These are phyloP conservation scores for Quercus bicolor DNA, from an alignment of 306 rosid species.

Conservation along the genomic window DNA sequence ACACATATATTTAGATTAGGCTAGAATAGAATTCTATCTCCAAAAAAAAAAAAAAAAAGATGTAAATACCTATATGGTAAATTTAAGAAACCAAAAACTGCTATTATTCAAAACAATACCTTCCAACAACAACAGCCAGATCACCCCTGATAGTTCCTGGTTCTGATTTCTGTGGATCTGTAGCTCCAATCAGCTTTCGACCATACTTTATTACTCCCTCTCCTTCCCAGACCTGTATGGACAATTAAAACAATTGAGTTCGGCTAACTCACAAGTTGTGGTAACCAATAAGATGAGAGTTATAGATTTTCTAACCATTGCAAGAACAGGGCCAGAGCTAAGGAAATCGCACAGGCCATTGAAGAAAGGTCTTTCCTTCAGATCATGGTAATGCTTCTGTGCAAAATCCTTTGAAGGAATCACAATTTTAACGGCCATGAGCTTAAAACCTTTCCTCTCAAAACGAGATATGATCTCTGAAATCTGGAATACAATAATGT, in stretches of 20 bases:
- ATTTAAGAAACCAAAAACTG: conserved; percentile 1
- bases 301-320: conserved; percentile 66
- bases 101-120: conserved; percentile 40
- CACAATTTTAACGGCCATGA: conserved; percentile 80
- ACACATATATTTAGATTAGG: too few species aligned
- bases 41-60: not conserved
- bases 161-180: conserved; percentile 95
- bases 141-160: conserved; percentile 98
- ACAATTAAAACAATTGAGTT: not conserved
- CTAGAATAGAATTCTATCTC: too few species aligned
- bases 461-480: conserved; percentile 90
- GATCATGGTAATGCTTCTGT: conserved; percentile 84
- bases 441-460: conserved; percentile 86
- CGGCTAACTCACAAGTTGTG: not conserved
- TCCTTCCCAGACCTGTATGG: conserved; percentile 91
- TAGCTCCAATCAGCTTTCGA: conserved; percentile 89
- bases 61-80: not conserved
- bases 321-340: conserved; percentile 95
- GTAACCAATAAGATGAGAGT: conserved; percentile 1
- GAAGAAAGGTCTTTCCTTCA: conserved; percentile 88
- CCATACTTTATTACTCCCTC: conserved; percentile 88
- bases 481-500: conserved; percentile 42
- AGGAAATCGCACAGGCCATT: conserved; percentile 82
- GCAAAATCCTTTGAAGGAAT: conserved; percentile 85
- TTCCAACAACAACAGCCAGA: conserved; percentile 91